Evolutionary conservation across 352 stramenopile genomes (phyloP).

Genomic region (Poterioochromonas sp.): DNA sequence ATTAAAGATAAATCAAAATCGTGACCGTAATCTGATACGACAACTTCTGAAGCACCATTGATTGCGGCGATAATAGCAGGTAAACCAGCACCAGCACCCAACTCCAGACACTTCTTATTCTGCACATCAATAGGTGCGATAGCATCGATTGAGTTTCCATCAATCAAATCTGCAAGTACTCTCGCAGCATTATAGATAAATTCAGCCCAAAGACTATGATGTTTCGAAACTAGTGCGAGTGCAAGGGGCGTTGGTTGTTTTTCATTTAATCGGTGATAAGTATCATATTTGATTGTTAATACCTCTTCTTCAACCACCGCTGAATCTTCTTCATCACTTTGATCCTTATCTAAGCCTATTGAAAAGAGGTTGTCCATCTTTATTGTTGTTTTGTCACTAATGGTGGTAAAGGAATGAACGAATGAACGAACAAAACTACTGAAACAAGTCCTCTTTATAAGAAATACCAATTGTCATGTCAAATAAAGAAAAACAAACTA

Average conservation of each 20-base stretch:
- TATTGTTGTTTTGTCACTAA: too few species aligned
- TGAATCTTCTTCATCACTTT: too few species aligned
- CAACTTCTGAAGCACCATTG: constrained; percentile 8
- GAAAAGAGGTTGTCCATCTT: too few species aligned
- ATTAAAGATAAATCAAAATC: neutral
- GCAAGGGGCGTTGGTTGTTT: neutral
- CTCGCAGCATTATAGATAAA: constrained; percentile 22
- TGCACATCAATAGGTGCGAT: neutral
- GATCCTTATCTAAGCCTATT: too few species aligned
- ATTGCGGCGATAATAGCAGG: neutral
- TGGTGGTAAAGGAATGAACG: too few species aligned
- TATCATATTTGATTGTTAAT: neutral
- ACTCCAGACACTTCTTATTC: neutral
- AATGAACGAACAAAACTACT: too few species aligned
- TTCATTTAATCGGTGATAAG: neutral
- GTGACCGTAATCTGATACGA: constrained; percentile 15
- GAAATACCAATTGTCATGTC: too few species aligned
- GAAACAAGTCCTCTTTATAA: too few species aligned
- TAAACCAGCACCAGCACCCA: constrained; percentile 23
- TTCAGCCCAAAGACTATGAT: constrained; percentile 27
- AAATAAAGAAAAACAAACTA: too few species aligned
- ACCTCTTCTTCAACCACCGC: neutral
- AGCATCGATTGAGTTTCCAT: neutral
- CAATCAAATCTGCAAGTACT: constrained; percentile 5
- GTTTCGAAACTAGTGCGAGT: neutral